Percentiles rank a stretch among this genome's conserved stretches.
Conservation (phyloP, 768 basidiomycete species). For the Xerocomus spinulosus region DNA sequence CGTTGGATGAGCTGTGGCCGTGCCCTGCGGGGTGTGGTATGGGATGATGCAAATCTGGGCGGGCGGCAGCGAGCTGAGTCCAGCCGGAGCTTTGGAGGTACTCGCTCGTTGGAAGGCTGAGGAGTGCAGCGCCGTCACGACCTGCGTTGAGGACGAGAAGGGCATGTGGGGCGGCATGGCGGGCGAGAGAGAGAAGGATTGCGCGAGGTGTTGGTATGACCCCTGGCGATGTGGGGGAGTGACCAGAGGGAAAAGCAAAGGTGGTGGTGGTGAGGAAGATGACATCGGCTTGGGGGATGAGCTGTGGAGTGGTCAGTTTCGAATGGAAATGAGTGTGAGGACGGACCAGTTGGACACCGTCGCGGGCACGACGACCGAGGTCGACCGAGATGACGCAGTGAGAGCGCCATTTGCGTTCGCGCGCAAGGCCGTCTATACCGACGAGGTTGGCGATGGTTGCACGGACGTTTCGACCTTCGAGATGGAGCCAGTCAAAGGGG, state of each 20-base stretch:
- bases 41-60: no score
- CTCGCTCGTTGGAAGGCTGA: conserved; percentile 77
- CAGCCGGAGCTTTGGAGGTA: conserved; percentile 85
- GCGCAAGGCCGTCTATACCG: conserved; percentile 76
- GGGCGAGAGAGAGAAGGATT: conserved; percentile 68
- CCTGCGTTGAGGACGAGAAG: conserved; percentile 83
- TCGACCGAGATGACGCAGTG: conserved; percentile 81
- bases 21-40: conserved; percentile 17
- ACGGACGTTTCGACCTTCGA: conserved; percentile 76
- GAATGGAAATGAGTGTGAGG: background rate
- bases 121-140: conserved; percentile 70
- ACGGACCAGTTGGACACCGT: conserved; percentile 77
- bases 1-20: conserved; percentile 16
- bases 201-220: conserved; percentile 62
- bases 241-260: conserved; percentile 15
- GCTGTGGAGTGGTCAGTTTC: conserved; percentile 35
- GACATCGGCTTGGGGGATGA: conserved; percentile 79
- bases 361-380: conserved; percentile 65
- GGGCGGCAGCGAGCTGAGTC: conserved; percentile 32
- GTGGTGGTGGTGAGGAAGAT: conserved; percentile 53
- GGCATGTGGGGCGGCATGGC: conserved; percentile 65
- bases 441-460: conserved; percentile 75
- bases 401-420: conserved; percentile 78
- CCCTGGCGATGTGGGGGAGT: conserved; percentile 33
- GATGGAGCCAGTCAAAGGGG: conserved; percentile 84